These are phyloP conservation scores for Coemansia sp. DNA, from an alignment of 192 early-diverging fungal species.

Conservation along the genomic window DNA sequence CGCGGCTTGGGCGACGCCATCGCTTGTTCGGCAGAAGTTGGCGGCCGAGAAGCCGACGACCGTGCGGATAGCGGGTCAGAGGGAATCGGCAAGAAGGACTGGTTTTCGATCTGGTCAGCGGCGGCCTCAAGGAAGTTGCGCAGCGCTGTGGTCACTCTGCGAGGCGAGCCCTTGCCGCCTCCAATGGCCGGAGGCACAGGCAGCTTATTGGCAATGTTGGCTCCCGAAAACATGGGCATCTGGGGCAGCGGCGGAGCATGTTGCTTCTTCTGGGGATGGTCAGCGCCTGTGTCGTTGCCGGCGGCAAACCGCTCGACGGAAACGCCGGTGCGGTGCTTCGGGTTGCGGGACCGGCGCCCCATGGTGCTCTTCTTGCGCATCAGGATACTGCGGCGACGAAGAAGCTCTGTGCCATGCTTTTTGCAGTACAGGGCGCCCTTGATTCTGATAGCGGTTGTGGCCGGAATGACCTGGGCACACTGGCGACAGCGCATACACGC, in stretches of 20 bases:
- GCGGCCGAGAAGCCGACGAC: neutral
- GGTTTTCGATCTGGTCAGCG: constrained; percentile 53
- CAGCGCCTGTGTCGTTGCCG: neutral
- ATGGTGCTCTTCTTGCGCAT: constrained; percentile 60
- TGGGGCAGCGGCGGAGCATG: constrained; percentile 31
- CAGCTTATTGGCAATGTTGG: neutral
- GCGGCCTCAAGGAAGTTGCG: constrained; percentile 54
- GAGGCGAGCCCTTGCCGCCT: constrained; percentile 13
- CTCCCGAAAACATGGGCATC: constrained; percentile 37
- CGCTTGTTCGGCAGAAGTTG: neutral
- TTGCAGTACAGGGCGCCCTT: constrained; percentile 56
- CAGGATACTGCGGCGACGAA: constrained; percentile 57
- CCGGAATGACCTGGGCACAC: constrained; percentile 47
- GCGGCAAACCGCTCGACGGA: constrained; percentile 24
- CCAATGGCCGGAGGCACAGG: constrained; percentile 9
- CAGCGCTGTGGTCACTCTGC: constrained; percentile 41
- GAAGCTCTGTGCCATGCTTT: constrained; percentile 51
- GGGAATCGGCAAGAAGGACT: constrained; percentile 26
- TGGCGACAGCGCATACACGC: constrained; percentile 55
- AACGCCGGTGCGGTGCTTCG: constrained; percentile 27
- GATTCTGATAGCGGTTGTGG: constrained; percentile 43
- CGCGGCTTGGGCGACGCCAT: constrained; percentile 5
- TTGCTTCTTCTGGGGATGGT: neutral
- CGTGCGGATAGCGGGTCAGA: constrained; percentile 14
- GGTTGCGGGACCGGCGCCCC: constrained; percentile 50